Conservation (phyloP, 306 rosid species). For the Dalbergia cochinchinensis region DNA sequence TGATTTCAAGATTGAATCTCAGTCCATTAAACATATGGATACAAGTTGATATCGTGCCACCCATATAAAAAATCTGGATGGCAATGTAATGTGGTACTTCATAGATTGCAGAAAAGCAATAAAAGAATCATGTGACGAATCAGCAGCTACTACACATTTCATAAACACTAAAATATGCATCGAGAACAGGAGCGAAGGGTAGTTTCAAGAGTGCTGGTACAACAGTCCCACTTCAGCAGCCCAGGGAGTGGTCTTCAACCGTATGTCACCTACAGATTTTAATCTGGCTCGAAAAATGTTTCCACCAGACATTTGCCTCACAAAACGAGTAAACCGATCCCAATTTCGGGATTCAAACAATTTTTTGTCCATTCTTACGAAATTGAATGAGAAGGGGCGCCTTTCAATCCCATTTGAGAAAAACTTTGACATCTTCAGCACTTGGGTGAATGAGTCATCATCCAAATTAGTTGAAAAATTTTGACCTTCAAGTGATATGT, state of each 20-base stretch:
- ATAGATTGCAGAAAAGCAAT: conserved; percentile 42
- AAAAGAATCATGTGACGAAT: conserved; percentile 56
- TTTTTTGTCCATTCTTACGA: conserved; percentile 79
- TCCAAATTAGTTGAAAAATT: conserved; percentile 64
- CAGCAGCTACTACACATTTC: conserved; percentile 57
- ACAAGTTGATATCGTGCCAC: conserved; percentile 56
- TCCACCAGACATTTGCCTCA: conserved; percentile 76
- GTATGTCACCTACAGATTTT: conserved; percentile 56
- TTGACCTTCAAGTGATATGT: conserved; percentile 82
- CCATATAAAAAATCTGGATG: conserved; percentile 67
- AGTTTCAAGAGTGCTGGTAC: conserved; percentile 60
- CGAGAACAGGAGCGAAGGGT: conserved; percentile 19
- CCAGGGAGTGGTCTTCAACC: conserved; percentile 54
- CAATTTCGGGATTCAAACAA: conserved; percentile 79
- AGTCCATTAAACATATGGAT: conserved; percentile 35
- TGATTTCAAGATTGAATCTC: conserved; percentile 32
- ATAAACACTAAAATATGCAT: conserved; percentile 46
- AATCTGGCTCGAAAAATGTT: conserved; percentile 80
- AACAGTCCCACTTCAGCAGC: conserved; percentile 61
- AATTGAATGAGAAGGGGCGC: conserved; percentile 85
- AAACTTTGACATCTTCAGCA: conserved; percentile 76
- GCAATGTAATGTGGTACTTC: conserved; percentile 55
- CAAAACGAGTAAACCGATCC: conserved; percentile 84
- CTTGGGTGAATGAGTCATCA: conserved; percentile 65
- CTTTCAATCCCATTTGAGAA: conserved; percentile 74